Evolutionary conservation across 2,329 filamentous ascomycete species (phyloP).

Genomic region (Aspergillus awamori): DNA sequence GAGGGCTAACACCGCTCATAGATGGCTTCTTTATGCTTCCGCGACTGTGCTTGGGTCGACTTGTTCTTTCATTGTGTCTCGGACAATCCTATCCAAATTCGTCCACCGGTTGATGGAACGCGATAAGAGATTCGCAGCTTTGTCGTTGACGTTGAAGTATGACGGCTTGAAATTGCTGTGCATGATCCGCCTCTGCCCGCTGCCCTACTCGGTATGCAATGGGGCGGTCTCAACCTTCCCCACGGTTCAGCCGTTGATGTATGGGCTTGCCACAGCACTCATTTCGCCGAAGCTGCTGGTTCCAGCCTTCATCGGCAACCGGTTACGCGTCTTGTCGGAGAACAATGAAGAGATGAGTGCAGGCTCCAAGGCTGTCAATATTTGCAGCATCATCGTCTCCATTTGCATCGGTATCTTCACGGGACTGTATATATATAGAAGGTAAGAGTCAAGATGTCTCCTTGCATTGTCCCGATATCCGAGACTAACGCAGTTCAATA

Average conservation of each 20-base stretch:
- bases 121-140: constrained; percentile 85
- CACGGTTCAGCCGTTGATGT: constrained; percentile 74
- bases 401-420: constrained; percentile 72
- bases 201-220: constrained; percentile 92
- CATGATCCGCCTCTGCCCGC: constrained; percentile 87
- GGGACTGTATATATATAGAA: constrained; percentile 81
- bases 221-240: constrained; percentile 93
- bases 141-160: constrained; percentile 83
- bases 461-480: background rate
- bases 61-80: constrained; percentile 75
- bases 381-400: constrained; percentile 75
- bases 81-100: constrained; percentile 75
- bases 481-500: constrained; percentile 11
- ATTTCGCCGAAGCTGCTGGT: constrained; percentile 86
- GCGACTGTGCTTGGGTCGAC: constrained; percentile 79
- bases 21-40: constrained; percentile 80
- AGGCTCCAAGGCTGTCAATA: constrained; percentile 78
- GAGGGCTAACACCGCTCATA: constrained; percentile 43
- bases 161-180: constrained; percentile 87
- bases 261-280: constrained; percentile 79
- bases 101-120: constrained; percentile 78
- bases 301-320: constrained; percentile 86
- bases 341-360: constrained; percentile 79
- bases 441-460: constrained; percentile 39
- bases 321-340: constrained; percentile 81